Percentiles rank a stretch among this genome's conserved stretches.
phyloP scores from a whole-genome alignment of 345 rosid genomes.

The Dimocarpus longan region DNA sequence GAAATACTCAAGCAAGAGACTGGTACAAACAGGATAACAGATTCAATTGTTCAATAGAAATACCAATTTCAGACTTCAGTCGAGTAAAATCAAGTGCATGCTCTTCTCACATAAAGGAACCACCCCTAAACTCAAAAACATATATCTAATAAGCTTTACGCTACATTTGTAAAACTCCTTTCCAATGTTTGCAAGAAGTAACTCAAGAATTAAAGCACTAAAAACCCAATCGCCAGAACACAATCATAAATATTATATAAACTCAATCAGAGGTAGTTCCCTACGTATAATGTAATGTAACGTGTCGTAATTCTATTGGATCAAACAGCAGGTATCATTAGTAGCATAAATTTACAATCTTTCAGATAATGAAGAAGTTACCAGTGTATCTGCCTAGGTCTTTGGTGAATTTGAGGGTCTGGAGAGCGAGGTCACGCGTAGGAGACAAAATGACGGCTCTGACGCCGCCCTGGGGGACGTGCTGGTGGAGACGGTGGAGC shows the following conservation, averaged over 20 bases:
- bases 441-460: constrained; percentile 91
- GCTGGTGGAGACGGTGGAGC: constrained; percentile 85
- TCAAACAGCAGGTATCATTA: no score
- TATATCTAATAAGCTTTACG: background rate
- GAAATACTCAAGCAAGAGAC: background rate
- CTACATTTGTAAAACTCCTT: background rate
- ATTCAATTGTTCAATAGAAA: background rate
- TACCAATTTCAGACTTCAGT: background rate
- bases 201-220: background rate
- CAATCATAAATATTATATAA: background rate
- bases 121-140: no score
- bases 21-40: background rate
- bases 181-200: background rate
- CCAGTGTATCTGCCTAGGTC: constrained; percentile 89
- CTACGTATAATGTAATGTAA: no score
- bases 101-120: no score
- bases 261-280: no score
- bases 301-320: no score
- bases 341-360: background rate
- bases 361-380: constrained; percentile 21
- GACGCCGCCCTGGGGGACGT: constrained; percentile 77
- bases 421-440: constrained; percentile 92
- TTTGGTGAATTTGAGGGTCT: constrained; percentile 91
- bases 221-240: background rate
- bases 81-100: no score